Evolutionary conservation across 352 stramenopile species (phyloP), one percentile per base, ranked within the genome.

Genomic region (Aphanomyces euteiches): DNA sequence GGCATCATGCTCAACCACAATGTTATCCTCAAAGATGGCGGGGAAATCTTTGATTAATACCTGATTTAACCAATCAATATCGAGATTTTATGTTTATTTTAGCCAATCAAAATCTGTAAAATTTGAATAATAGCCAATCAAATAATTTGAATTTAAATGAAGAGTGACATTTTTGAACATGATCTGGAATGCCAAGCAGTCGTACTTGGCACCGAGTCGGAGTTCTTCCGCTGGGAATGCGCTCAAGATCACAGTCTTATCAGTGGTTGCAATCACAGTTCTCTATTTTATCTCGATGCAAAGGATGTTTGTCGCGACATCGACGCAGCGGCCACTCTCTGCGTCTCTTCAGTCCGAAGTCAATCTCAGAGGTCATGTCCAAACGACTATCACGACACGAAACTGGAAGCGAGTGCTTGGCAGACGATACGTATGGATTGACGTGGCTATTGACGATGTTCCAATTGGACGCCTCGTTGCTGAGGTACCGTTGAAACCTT

Each of bases 1-100:
- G 85, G 85, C 67, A 81, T 88, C 41, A 73, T 77, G 3, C 70
- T 92, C 7, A 57, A 80, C 66, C 87, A 95, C 81, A 92, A 90
- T 73, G 87, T 95, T 45, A 74, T 80, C 53, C 79, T 95, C 57
- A 77, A 78, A 53, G 81, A 89, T 64, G 87, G 87, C 36, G 87
- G 85, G n/a, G 83, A 95, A 71, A 77, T 89, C 67, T 50, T 90
- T 7, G 43, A 72, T 64, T 70, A 61, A 56, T 13, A 61, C 21
- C 50, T 1, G 15, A 19, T 8, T 58, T 2, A 19, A 13, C 15
- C 21, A 50, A 50, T 50, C 43, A 50, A 12, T n/a, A 50, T 50
- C 17, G 10, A 12, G 17, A 50, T 50, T n/a, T 12, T 50, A n/a
- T 50, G 43, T 50, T 50, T 12, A 50, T 50, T 50, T 50, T 61